A percentile compares a stretch with the other conserved stretches of the same genome.
phyloP scores from a whole-genome alignment of 2,329 filamentous ascomycete species.

The Cercospora berteroae region DNA sequence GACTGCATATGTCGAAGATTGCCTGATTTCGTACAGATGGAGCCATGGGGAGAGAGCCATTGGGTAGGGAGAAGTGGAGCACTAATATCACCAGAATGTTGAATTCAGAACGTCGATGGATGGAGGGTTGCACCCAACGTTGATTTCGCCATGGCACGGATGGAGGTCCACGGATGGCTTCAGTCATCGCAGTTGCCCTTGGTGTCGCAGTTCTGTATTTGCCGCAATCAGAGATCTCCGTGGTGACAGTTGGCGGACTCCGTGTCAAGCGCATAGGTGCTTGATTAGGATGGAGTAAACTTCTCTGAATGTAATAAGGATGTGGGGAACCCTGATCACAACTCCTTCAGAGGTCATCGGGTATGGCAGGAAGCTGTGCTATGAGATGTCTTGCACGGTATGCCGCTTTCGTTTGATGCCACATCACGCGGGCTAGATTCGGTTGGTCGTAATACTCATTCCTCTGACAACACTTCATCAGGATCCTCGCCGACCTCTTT shows the following conservation, averaged over 20 bases:
- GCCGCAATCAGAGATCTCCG: neutral
- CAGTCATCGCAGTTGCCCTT: neutral
- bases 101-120: neutral
- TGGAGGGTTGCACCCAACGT: neutral
- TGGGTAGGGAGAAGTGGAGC: neutral
- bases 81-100: neutral
- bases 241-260: neutral
- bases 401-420: neutral
- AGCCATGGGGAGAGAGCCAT: neutral
- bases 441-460: slow-evolving; percentile 15
- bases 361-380: neutral
- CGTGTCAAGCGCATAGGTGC: neutral
- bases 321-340: neutral
- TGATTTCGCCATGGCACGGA: neutral
- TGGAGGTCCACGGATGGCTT: neutral
- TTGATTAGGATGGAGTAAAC: neutral
- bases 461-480: slow-evolving; percentile 33
- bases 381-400: neutral
- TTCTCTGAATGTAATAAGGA: neutral
- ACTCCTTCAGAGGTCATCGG: neutral
- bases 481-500: slow-evolving; percentile 36
- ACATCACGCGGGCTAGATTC: neutral
- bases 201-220: neutral
- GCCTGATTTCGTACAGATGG: neutral
- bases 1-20: neutral